Conservation (phyloP, 225 moss, liverwort and hornwort species). For the Polytrichum formosum region DNA sequence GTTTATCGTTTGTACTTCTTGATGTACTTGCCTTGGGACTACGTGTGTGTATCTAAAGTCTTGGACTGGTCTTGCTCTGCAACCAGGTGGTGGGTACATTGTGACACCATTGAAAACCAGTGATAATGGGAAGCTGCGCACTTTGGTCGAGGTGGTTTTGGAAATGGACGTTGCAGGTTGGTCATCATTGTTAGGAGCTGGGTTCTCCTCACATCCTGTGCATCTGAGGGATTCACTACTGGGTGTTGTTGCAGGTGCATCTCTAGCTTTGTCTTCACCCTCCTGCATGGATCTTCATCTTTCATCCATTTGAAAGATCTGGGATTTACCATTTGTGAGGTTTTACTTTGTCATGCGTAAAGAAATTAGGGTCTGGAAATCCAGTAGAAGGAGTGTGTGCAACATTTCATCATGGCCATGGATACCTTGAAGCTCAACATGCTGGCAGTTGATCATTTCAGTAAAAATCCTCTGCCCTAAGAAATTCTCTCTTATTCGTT, state of each 20-base stretch:
- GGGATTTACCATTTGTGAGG: no score
- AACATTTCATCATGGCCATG: conserved; percentile 94
- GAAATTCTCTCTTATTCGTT: not conserved
- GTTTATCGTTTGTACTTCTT: no score
- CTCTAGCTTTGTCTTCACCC: not conserved
- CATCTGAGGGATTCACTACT: conserved; percentile 63
- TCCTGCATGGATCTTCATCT: no score
- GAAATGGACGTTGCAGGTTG: conserved; percentile 74
- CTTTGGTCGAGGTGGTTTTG: conserved; percentile 61
- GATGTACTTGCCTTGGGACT: no score
- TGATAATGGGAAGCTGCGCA: conserved; percentile 48
- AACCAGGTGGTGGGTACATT: conserved; percentile 68
- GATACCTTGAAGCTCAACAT: conserved; percentile 92
- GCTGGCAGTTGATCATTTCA: conserved; percentile 95
- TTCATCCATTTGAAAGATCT: not conserved
- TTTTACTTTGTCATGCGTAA: no score
- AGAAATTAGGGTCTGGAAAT: no score
- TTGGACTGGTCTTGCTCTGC: conserved; percentile 11
- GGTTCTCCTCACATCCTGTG: conserved; percentile 56
- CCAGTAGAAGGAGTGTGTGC: conserved; percentile 60
- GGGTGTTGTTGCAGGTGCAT: conserved; percentile 62
- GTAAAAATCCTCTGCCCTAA: conserved; percentile 4
- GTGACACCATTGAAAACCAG: conserved; percentile 60
- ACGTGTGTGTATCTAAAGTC: not conserved
- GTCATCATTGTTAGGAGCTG: conserved; percentile 69